These are phyloP conservation scores for Bothriochloa decipiens DNA, from an alignment of 176 grass and related monocot species.

Conservation along the genomic window DNA sequence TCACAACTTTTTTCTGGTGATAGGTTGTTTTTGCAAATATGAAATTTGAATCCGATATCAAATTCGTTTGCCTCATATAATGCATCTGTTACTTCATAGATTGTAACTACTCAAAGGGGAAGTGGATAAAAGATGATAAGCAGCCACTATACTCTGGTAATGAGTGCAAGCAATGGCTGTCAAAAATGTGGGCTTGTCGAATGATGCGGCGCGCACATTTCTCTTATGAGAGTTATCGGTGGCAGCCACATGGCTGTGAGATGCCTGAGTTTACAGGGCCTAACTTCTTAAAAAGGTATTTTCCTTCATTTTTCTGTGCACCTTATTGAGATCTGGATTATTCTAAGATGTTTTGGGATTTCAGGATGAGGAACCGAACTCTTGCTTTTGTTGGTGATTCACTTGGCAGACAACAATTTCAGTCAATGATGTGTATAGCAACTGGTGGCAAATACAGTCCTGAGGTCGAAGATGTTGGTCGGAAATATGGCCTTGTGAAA, in stretches of 20 bases:
- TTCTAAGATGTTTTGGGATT: constrained; percentile 41
- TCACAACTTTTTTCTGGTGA: not conserved
- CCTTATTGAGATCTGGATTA: constrained; percentile 21
- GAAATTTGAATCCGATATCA: constrained; percentile 4
- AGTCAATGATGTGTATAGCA: constrained; percentile 94
- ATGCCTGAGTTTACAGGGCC: constrained; percentile 79
- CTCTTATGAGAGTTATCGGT: constrained; percentile 74
- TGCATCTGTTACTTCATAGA: constrained; percentile 48
- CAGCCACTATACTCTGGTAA: constrained; percentile 80
- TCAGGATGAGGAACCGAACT: constrained; percentile 81
- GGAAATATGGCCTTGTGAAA: constrained; percentile 81
- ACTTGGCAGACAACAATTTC: constrained; percentile 96
- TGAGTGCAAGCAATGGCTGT: constrained; percentile 87
- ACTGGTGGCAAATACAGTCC: constrained; percentile 69
- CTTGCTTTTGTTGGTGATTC: constrained; percentile 98
- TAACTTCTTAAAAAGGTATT: constrained; percentile 69
- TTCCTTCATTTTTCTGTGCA: constrained; percentile 18
- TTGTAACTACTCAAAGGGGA: constrained; percentile 92
- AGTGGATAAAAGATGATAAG: constrained; percentile 75
- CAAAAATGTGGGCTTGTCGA: constrained; percentile 94
- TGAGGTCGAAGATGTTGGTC: constrained; percentile 75
- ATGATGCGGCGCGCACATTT: constrained; percentile 80
- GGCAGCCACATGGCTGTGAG: constrained; percentile 77
- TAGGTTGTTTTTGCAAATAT: not conserved
- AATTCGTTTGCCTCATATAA: constrained; percentile 10